Conservation (phyloP, 345 rosid species). For the Angophora floribunda region DNA sequence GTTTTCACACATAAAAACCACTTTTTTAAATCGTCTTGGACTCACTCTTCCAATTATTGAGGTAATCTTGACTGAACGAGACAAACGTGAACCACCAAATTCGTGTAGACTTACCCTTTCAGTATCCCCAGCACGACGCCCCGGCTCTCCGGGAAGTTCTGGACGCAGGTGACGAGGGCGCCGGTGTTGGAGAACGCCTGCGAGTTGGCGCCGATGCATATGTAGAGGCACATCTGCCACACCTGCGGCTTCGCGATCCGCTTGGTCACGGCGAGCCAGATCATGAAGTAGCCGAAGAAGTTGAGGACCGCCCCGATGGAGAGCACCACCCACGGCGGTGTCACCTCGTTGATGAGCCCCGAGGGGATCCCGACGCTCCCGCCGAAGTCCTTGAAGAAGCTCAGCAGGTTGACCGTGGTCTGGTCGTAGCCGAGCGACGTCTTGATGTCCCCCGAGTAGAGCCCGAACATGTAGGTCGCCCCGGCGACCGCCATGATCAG, state of each 20-base stretch:
- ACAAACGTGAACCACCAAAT: background rate
- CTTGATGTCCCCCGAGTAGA: constrained; percentile 42
- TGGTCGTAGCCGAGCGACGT: constrained; percentile 38
- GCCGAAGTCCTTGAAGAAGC: constrained; percentile 63
- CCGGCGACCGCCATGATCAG: constrained; percentile 58
- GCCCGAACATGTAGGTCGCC: constrained; percentile 56
- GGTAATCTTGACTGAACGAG: background rate
- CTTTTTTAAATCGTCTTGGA: background rate
- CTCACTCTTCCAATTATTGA: background rate
- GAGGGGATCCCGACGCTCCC: constrained; percentile 43
- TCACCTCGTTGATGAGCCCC: constrained; percentile 51
- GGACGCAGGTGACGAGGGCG: constrained; percentile 46
- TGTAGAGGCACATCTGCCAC: constrained; percentile 66
- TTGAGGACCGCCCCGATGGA: constrained; percentile 40
- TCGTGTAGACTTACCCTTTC: constrained; percentile 11
- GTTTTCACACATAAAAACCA: background rate
- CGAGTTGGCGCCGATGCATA: constrained; percentile 54
- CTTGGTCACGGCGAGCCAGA: constrained; percentile 49
- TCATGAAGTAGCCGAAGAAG: constrained; percentile 62
- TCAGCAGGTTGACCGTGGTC: constrained; percentile 42
- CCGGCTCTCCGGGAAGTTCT: constrained; percentile 55
- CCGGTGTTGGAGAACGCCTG: constrained; percentile 58
- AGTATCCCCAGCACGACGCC: constrained; percentile 50
- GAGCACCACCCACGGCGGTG: constrained; percentile 62
- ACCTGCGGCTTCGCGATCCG: constrained; percentile 20